These are phyloP conservation scores for Abortiporus biennis DNA, from an alignment of 1,284 basidiomycete species.

Conservation along the genomic window DNA sequence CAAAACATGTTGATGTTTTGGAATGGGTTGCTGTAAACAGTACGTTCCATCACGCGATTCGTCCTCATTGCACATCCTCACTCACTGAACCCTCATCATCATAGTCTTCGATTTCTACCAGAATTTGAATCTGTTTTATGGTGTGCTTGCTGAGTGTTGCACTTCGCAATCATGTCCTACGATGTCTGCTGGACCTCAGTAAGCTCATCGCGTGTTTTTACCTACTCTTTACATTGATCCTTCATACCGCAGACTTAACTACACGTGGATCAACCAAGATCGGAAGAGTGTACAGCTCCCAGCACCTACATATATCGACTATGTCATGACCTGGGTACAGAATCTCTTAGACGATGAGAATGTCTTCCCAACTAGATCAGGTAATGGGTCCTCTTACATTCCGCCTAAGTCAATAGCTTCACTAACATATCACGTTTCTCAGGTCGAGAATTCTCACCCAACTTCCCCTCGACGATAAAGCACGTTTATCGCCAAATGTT, in stretches of 20 bases:
- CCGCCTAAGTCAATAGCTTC: too few species aligned
- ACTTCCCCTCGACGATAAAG: slow-evolving; percentile 90
- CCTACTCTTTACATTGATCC: slow-evolving; percentile 4
- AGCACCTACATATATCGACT: slow-evolving; percentile 97
- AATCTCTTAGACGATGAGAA: slow-evolving; percentile 90
- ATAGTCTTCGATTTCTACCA: slow-evolving; percentile 93
- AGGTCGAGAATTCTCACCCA: slow-evolving; percentile 89
- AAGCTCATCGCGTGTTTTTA: slow-evolving; percentile 27
- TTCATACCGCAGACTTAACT: slow-evolving; percentile 71
- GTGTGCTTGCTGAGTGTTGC: slow-evolving; percentile 92
- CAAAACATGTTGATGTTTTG: slow-evolving; percentile 95
- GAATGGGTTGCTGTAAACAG: slow-evolving; percentile 99
- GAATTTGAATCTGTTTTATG: slow-evolving; percentile 97
- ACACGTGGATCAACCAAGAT: slow-evolving; percentile 97
- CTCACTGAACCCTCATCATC: neutral
- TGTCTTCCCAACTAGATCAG: slow-evolving; percentile 93
- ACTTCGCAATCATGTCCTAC: slow-evolving; percentile 85
- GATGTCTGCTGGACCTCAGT: slow-evolving; percentile 92
- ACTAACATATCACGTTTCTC: slow-evolving; percentile 4
- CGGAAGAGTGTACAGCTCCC: slow-evolving; percentile 91
- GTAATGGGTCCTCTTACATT: slow-evolving; percentile 34
- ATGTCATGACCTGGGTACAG: slow-evolving; percentile 98
- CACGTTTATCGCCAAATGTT: slow-evolving; percentile 97
- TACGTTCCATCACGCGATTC: slow-evolving; percentile 35
- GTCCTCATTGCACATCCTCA: slow-evolving; percentile 1